Base-by-base conservation (phyloP, 2,329 filamentous ascomycete genomes). In the Alternaria sp. region DNA sequence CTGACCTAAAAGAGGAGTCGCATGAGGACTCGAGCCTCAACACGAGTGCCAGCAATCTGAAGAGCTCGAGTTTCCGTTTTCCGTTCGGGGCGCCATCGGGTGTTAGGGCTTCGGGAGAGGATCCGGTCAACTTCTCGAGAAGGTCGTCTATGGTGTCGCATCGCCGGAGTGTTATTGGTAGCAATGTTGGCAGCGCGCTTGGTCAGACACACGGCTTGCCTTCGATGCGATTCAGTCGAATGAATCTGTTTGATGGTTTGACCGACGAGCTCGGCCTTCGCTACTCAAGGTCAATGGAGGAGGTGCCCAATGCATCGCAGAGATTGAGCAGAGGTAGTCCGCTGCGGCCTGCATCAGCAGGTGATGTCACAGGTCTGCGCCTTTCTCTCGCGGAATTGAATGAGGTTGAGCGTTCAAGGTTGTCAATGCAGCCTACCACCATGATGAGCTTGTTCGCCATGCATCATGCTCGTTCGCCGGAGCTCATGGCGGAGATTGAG, bases 1-100 rank as follows among this genome's bases (percentile, higher is more conserved):
- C 80, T 11, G 79, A 80, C 44, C 66, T 83, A 31, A 82, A 82
- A 54, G 81, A 83, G 62, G 81, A 82, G 58, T 81, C 80, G 17
- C 74, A 80, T 44, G 80, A 82, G 51, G 80, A 81, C 58, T 79
- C 80, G 61, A 80, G 79, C 57, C 62, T 78, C 34, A 75, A 78
- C 39, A 75, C 70, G 5, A 77, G 75, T 51, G 69, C 69, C 1
- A 71, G 72, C 58, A 75, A 77, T 45, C 52, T 76, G 39, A 75
- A 71, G 62, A 62, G 65, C 41, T 66, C 68, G 4, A 71, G 55
- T 44, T 71, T 72, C 52, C 69, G 66, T 17, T 72, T 72, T 45
- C 69, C 69, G 4, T 57, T 61, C 37, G 65, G 61, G 28, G 49
- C 50, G 14, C 63, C 56, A n/a, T 63, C 52, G 34, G 65, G 65